Conservation (phyloP, 176 grass and related monocot species). For the Juncus inflexus region DNA sequence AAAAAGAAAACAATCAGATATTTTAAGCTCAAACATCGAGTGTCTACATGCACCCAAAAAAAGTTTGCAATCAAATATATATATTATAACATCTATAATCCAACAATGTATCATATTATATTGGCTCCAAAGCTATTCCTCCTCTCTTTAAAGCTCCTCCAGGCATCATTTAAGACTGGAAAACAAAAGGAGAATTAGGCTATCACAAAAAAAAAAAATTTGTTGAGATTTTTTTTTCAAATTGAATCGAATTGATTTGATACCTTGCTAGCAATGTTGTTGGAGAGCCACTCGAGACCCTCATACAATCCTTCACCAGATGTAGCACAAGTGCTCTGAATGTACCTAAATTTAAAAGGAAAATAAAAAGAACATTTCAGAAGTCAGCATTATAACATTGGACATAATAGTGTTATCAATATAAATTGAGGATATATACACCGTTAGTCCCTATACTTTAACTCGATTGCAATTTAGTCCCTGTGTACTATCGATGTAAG, state of each 20-base stretch:
- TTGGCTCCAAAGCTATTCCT: neutral
- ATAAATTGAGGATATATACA: neutral
- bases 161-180: constrained; percentile 17
- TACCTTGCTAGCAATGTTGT: constrained; percentile 30
- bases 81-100: neutral
- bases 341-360: constrained; percentile 18
- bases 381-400: neutral
- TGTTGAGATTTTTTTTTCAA: no score
- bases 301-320: constrained; percentile 31
- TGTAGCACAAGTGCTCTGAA: constrained; percentile 30
- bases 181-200: neutral
- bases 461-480: neutral
- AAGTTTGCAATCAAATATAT: neutral
- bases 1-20: neutral
- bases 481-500: neutral
- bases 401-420: neutral
- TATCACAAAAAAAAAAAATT: neutral
- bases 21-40: constrained; percentile 5
- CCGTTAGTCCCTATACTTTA: neutral
- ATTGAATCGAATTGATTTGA: no score
- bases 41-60: constrained; percentile 12
- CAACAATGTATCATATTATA: neutral
- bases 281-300: constrained; percentile 29
- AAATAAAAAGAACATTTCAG: neutral
- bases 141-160: constrained; percentile 1